Evolutionary conservation across 768 basidiomycete genomes (phyloP).

Genomic region (Collybiopsis luxurians): DNA sequence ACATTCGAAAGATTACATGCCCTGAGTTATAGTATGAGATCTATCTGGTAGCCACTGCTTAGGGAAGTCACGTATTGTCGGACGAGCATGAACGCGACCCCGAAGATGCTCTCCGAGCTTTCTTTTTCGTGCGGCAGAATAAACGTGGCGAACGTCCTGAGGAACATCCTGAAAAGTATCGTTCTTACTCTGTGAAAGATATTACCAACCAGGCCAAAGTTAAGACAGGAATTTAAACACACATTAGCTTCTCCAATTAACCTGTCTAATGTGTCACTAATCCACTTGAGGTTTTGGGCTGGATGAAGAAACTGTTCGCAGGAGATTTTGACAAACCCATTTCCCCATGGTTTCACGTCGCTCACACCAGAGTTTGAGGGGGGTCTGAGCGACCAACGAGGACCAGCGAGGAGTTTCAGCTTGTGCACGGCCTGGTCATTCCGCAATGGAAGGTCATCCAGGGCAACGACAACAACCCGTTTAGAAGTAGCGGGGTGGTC

Average conservation of each 20-base stretch:
- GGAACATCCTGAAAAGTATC: constrained; percentile 65
- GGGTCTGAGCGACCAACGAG: constrained; percentile 78
- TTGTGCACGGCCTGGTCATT: constrained; percentile 71
- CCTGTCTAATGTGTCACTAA: constrained; percentile 78
- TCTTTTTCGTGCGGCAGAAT: constrained; percentile 68
- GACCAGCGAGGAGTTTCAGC: constrained; percentile 84
- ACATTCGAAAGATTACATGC: constrained; percentile 2
- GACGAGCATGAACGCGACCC: constrained; percentile 48
- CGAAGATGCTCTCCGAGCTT: constrained; percentile 69
- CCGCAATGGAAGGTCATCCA: constrained; percentile 69
- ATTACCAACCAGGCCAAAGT: neutral
- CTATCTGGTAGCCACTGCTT: constrained; percentile 71
- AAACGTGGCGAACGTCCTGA: constrained; percentile 78
- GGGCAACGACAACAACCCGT: constrained; percentile 69
- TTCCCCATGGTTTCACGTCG: constrained; percentile 43
- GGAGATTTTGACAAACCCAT: constrained; percentile 88
- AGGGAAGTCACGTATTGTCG: constrained; percentile 80
- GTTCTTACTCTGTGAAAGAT: constrained; percentile 1
- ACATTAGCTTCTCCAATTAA: constrained; percentile 86
- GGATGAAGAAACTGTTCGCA: constrained; percentile 84
- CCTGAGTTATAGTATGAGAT: neutral
- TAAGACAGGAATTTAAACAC: constrained; percentile 30
- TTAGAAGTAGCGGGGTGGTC: constrained; percentile 70
- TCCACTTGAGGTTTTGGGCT: constrained; percentile 93
- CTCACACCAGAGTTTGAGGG: constrained; percentile 68